Conservation (phyloP, 164 flowering plant genomes). For the Cinnamomum micranthum region DNA sequence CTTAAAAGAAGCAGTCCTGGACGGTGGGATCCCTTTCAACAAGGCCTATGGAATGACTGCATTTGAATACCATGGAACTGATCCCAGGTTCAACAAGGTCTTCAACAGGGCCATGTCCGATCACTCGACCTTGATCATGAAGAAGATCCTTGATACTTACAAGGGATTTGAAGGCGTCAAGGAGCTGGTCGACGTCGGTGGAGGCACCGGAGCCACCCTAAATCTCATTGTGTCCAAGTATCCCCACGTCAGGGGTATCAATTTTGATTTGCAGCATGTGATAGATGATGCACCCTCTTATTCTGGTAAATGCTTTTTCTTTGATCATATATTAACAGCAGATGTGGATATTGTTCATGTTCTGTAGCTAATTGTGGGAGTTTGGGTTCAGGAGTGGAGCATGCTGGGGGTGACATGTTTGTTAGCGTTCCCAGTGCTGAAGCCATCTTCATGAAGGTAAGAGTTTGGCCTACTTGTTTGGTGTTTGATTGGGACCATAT, state of each 20-base stretch:
- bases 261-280: constrained; percentile 30
- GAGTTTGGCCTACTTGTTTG: too few species aligned
- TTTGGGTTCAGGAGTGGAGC: constrained; percentile 16
- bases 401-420: constrained; percentile 38
- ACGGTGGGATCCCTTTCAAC: constrained; percentile 37
- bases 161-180: constrained; percentile 29
- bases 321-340: neutral
- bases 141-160: constrained; percentile 22
- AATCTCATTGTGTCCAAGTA: constrained; percentile 26
- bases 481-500: too few species aligned
- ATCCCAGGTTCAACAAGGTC: constrained; percentile 16
- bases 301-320: constrained; percentile 11
- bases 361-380: neutral
- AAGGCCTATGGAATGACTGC: constrained; percentile 31
- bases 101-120: constrained; percentile 18
- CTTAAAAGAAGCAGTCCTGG: constrained; percentile 33
- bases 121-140: constrained; percentile 13
- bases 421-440: constrained; percentile 29
- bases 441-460: constrained; percentile 40
- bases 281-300: constrained; percentile 17
- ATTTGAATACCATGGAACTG: constrained; percentile 14
- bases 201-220: constrained; percentile 27
- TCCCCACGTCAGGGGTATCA: constrained; percentile 31
- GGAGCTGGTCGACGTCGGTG: constrained; percentile 34
- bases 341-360: neutral